These are phyloP conservation scores for Aspergillus quadricinctus DNA, from an alignment of 2,329 filamentous ascomycete species.

Conservation along the genomic window DNA sequence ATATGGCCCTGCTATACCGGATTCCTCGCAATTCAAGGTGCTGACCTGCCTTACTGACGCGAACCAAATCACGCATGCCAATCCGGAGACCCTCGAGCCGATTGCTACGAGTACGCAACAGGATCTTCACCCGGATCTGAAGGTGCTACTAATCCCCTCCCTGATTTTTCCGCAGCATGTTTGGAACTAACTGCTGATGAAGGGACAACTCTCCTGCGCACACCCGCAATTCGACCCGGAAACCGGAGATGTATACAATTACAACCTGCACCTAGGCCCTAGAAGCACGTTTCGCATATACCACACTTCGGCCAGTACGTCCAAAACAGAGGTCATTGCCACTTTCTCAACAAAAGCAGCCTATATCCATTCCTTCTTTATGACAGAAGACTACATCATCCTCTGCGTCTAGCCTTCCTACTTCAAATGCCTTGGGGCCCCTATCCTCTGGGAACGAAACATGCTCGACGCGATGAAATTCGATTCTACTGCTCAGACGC, in stretches of 20 bases:
- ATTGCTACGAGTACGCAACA: slow-evolving; percentile 56
- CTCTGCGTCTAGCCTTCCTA: slow-evolving; percentile 61
- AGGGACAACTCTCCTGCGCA: slow-evolving; percentile 62
- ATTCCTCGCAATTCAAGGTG: slow-evolving; percentile 38
- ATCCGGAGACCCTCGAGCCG: slow-evolving; percentile 67
- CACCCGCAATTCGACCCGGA: slow-evolving; percentile 65
- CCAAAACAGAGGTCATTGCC: slow-evolving; percentile 64
- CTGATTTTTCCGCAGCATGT: no score
- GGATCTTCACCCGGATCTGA: slow-evolving; percentile 55
- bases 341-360: slow-evolving; percentile 55
- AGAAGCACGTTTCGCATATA: slow-evolving; percentile 65
- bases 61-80: slow-evolving; percentile 53
- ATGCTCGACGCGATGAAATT: slow-evolving; percentile 65
- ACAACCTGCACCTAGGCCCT: slow-evolving; percentile 62
- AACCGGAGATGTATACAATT: slow-evolving; percentile 74
- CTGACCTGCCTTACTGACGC: slow-evolving; percentile 58
- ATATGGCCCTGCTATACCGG: slow-evolving; percentile 11
- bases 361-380: slow-evolving; percentile 75
- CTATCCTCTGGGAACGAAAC: slow-evolving; percentile 32
- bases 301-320: slow-evolving; percentile 56
- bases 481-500: slow-evolving; percentile 49
- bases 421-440: slow-evolving; percentile 52
- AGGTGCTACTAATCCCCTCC: not conserved
- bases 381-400: slow-evolving; percentile 65
- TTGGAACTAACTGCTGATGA: slow-evolving; percentile 34